Conservation (phyloP, 768 basidiomycete species). For the Agrocybe chaxingu region DNA sequence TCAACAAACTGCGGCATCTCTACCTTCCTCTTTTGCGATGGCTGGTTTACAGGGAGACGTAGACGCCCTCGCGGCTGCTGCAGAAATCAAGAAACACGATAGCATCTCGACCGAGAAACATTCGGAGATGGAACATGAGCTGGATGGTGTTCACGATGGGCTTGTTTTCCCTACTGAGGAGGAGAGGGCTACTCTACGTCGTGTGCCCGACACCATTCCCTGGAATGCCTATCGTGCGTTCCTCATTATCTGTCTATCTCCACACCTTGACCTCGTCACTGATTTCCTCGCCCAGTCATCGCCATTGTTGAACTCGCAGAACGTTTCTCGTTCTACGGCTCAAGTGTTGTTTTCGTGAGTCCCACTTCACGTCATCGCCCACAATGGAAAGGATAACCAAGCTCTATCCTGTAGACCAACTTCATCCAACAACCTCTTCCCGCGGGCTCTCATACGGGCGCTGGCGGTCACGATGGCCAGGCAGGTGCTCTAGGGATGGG, state of each 20-base stretch:
- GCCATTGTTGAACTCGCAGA: constrained; percentile 69
- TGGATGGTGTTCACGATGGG: constrained; percentile 42
- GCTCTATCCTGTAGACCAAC: constrained; percentile 47
- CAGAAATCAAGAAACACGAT: constrained; percentile 15
- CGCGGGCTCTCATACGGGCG: constrained; percentile 60
- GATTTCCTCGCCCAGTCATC: constrained; percentile 40
- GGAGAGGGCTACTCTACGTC: constrained; percentile 53
- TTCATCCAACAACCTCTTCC: constrained; percentile 76
- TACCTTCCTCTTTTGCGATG: constrained; percentile 8
- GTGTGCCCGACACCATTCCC: constrained; percentile 57
- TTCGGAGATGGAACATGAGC: constrained; percentile 17
- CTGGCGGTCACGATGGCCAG: constrained; percentile 48
- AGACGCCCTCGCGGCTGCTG: constrained; percentile 10
- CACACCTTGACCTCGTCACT: background rate
- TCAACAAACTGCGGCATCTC: too few species aligned
- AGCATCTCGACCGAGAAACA: constrained; percentile 13
- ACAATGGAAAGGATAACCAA: background rate
- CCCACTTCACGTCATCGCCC: background rate
- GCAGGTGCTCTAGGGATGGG: constrained; percentile 67
- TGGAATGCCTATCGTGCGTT: constrained; percentile 54
- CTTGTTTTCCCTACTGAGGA: constrained; percentile 64
- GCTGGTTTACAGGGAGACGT: constrained; percentile 18
- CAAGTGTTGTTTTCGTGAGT: constrained; percentile 47
- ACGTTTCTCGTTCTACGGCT: constrained; percentile 63
- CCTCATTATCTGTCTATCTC: background rate